Evolutionary conservation across 2,329 filamentous ascomycete genomes (phyloP).

Genomic region (Sarocladium strictum): DNA sequence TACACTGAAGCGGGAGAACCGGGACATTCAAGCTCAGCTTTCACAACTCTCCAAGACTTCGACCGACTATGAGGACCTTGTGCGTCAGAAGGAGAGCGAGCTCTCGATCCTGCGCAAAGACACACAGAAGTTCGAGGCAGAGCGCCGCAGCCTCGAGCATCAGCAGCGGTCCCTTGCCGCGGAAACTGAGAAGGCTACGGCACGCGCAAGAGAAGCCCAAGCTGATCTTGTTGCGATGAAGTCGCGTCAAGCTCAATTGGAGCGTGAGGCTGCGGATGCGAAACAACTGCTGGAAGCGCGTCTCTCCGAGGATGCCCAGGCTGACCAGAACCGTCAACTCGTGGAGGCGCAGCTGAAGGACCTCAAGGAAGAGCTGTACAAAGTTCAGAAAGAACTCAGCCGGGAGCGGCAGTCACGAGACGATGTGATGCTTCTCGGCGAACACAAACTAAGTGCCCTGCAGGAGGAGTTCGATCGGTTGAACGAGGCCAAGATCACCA

Average conservation of each 20-base stretch:
- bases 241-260: constrained; percentile 75
- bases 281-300: constrained; percentile 81
- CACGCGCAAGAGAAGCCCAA: constrained; percentile 74
- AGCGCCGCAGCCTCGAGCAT: constrained; percentile 70
- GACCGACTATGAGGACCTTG: constrained; percentile 89
- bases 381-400: constrained; percentile 81
- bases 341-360: constrained; percentile 83
- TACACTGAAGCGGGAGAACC: constrained; percentile 73
- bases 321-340: constrained; percentile 72
- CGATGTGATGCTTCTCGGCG: constrained; percentile 83
- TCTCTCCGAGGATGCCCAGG: constrained; percentile 83
- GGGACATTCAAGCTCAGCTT: constrained; percentile 76
- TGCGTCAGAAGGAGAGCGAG: constrained; percentile 91
- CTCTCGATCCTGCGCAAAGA: constrained; percentile 79
- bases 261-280: constrained; percentile 84
- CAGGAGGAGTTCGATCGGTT: constrained; percentile 80
- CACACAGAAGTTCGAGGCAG: constrained; percentile 74
- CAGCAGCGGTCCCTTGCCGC: constrained; percentile 65
- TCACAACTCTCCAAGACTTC: constrained; percentile 84
- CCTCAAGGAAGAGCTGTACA: constrained; percentile 78
- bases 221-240: constrained; percentile 83
- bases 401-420: constrained; percentile 89
- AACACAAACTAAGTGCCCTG: constrained; percentile 78
- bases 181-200: constrained; percentile 74
- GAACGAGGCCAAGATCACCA: constrained; percentile 92